These are phyloP conservation scores for Nannizziopsis barbatae DNA, from an alignment of 2,329 filamentous ascomycete genomes.

Conservation along the genomic window DNA sequence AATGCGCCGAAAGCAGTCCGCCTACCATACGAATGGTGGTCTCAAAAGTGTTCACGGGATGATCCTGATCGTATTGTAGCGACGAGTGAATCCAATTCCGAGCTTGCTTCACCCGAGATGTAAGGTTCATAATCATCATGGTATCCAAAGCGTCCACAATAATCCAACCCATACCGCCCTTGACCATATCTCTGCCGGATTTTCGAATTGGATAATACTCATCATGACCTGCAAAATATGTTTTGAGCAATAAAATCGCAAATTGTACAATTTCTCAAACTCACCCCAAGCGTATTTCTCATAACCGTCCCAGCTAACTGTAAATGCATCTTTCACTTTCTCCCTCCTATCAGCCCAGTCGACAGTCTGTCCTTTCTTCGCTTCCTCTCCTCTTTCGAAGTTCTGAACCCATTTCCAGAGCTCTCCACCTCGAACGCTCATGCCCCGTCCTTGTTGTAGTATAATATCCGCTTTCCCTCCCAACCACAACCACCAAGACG, in stretches of 20 bases:
- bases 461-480: constrained; percentile 12
- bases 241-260: background rate
- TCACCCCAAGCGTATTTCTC: constrained; percentile 87
- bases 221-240: constrained; percentile 52
- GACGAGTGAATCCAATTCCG: constrained; percentile 77
- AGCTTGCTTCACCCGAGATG: constrained; percentile 69
- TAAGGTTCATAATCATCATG: constrained; percentile 96
- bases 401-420: constrained; percentile 48
- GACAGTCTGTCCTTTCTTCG: constrained; percentile 30
- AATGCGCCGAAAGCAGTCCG: constrained; percentile 83
- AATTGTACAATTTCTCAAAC: constrained; percentile 25
- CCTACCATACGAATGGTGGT: constrained; percentile 97
- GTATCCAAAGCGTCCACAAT: constrained; percentile 94
- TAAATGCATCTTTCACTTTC: constrained; percentile 77
- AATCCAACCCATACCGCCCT: constrained; percentile 89
- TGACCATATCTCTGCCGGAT: constrained; percentile 69
- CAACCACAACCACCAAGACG: constrained; percentile 54
- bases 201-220: constrained; percentile 78
- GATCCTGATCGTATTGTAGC: constrained; percentile 77
- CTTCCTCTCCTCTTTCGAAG: constrained; percentile 23
- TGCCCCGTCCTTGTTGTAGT: background rate
- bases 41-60: constrained; percentile 95
- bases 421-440: constrained; percentile 26
- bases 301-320: constrained; percentile 86
- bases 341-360: constrained; percentile 72